A percentile compares a stretch with the other conserved stretches of the same genome.
These are phyloP conservation scores for Fusarium setosum DNA, from an alignment of 2,329 filamentous ascomycete species.

Conservation along the genomic window DNA sequence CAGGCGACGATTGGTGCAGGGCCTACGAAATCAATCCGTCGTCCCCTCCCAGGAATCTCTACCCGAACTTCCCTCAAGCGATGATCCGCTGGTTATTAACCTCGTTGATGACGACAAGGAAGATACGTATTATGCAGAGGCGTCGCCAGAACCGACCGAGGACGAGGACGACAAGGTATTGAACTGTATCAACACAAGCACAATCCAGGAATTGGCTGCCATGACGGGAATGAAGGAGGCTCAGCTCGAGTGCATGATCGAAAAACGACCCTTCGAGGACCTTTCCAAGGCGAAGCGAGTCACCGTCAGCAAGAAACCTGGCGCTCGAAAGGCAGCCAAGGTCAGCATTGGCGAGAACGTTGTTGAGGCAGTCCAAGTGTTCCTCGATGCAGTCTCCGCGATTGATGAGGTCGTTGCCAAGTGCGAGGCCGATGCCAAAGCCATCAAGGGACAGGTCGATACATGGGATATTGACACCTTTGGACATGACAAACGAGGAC, in stretches of 20 bases:
- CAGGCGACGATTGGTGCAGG: slow-evolving; percentile 52
- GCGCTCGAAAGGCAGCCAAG: slow-evolving; percentile 58
- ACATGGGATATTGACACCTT: slow-evolving; percentile 62
- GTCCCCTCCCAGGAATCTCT: slow-evolving; percentile 37
- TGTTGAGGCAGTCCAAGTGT: slow-evolving; percentile 69
- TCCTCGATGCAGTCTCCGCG: slow-evolving; percentile 82
- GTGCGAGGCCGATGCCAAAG: slow-evolving; percentile 78
- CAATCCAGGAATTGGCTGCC: slow-evolving; percentile 80
- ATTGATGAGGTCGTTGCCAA: slow-evolving; percentile 84
- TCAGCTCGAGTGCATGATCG: slow-evolving; percentile 75
- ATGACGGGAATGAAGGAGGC: slow-evolving; percentile 81
- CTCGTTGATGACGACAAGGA: slow-evolving; percentile 55
- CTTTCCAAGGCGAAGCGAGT: slow-evolving; percentile 76
- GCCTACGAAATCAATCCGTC: slow-evolving; percentile 42
- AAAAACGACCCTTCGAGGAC: slow-evolving; percentile 77
- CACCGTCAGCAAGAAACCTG: slow-evolving; percentile 61
- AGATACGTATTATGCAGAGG: slow-evolving; percentile 53
- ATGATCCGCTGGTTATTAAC: slow-evolving; percentile 49
- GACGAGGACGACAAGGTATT: slow-evolving; percentile 67
- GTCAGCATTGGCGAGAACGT: slow-evolving; percentile 64
- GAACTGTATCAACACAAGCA: slow-evolving; percentile 85
- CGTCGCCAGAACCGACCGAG: slow-evolving; percentile 41
- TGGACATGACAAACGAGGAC: slow-evolving; percentile 52
- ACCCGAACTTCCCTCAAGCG: slow-evolving; percentile 44
- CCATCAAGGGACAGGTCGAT: slow-evolving; percentile 58